Evolutionary conservation across 208 protist genomes (phyloP), one percentile per base, ranked within the genome.

Genomic region (Tetramitus jugosus): DNA sequence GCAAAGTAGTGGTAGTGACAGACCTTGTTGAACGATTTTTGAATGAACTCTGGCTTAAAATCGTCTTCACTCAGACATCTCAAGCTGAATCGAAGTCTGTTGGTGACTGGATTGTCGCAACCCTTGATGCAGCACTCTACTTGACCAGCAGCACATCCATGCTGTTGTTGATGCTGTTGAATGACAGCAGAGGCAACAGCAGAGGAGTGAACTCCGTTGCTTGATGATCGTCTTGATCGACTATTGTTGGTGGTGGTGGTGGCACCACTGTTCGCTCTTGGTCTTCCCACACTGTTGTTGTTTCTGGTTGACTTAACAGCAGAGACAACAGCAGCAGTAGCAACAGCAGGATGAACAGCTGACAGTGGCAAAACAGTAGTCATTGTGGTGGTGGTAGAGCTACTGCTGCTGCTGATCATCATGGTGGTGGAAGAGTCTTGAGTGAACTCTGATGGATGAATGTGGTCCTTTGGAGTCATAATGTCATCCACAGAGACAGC

Each of bases 1-100:
- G 13, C 4, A 31, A 71, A 71, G 64, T 71, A 71, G 39, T 71
- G 64, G 33, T 71, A 71, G 33, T 71, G 31, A 33, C 64, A 71
- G 0, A 71, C 64, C 39, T 39, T 42, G 35, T 71, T 49, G 2
- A 23, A 71, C 8, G 39, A 35, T 17, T 26, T 45, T n/a, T 71
- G 3, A 2, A 71, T 8, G 33, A 42, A 71, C 13, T 71, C 64
- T 42, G 3, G 3, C 29, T 71, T 71, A 49, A 71, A 71, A 33
- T 71, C 64, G 10, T 45, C 3, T n/a, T 49, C 23, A 20, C 29
- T 49, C 7, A 20, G 35, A 7, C 7, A 17, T 49, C 64, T 42
- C 17, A 71, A 33, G 17, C 31, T 42, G 20, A 71, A 71, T 42
- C 64, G 23, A 3, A 71, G 49, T 7, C 64, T 4, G 33, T 71